Evolutionary conservation across 1,284 basidiomycete genomes (phyloP).

Genomic region (Rhodotorula glutinis): DNA sequence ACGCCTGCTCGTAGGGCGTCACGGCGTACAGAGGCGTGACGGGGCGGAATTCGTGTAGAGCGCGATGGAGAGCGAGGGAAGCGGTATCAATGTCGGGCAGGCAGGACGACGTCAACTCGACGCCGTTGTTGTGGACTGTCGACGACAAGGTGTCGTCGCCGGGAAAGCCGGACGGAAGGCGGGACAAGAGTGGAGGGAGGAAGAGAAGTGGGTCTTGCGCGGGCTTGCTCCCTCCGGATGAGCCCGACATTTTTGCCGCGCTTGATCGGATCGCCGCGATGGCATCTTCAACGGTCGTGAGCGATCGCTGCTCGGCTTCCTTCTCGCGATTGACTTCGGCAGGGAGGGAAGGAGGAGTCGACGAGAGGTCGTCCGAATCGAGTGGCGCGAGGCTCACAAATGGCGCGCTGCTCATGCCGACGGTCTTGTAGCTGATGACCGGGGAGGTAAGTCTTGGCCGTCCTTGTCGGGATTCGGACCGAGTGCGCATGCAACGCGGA

Average conservation of each 20-base stretch:
- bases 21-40: constrained; percentile 60
- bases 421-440: no score
- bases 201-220: neutral
- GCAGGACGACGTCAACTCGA: constrained; percentile 65
- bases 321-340: neutral
- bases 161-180: constrained; percentile 50
- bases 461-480: neutral
- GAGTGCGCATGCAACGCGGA: no score
- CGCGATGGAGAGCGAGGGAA: constrained; percentile 77
- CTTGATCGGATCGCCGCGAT: neutral
- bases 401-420: no score
- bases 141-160: constrained; percentile 34
- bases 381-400: neutral
- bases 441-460: neutral
- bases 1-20: constrained; percentile 65
- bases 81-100: constrained; percentile 77
- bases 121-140: constrained; percentile 38
- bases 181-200: constrained; percentile 73
- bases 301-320: neutral
- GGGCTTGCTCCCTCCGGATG: neutral
- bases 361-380: neutral
- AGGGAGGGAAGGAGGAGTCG: neutral
- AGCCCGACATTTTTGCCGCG: neutral
- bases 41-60: constrained; percentile 72
- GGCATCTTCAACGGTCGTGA: neutral